Percentiles rank a stretch among this genome's conserved stretches.
Evolutionary conservation across 2,329 filamentous ascomycete genomes (phyloP).

Genomic region (Zymoseptoria ardabiliae): DNA sequence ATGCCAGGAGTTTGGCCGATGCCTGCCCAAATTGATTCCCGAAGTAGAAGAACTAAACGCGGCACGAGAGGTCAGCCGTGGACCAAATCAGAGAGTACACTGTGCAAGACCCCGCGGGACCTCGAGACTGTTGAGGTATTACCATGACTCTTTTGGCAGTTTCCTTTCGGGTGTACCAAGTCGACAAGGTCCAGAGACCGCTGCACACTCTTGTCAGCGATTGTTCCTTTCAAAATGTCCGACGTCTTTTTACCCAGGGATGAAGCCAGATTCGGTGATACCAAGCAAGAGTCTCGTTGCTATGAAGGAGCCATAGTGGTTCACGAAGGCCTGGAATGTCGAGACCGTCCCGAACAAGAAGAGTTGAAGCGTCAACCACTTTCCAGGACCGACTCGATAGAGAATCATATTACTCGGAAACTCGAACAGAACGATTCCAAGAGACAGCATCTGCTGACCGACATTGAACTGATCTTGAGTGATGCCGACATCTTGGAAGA

Average conservation of each 20-base stretch:
- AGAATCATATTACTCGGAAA: conserved; percentile 28
- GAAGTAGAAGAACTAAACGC: conserved; percentile 32
- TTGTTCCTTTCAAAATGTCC: neutral
- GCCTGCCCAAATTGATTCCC: conserved; percentile 39
- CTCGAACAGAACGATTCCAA: conserved; percentile 29
- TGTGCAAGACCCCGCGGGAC: too few species aligned
- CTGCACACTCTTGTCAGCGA: neutral
- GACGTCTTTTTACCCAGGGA: conserved; percentile 30
- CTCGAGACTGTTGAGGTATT: too few species aligned
- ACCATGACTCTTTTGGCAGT: conserved; percentile 41
- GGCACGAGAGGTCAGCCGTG: too few species aligned
- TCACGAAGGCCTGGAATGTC: conserved; percentile 37
- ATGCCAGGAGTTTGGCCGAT: conserved; percentile 37
- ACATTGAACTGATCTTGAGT: conserved; percentile 29
- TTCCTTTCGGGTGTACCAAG: conserved; percentile 43
- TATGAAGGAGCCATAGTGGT: conserved; percentile 32
- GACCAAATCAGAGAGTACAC: too few species aligned
- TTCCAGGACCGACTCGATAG: conserved; percentile 31
- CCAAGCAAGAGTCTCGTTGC: conserved; percentile 35
- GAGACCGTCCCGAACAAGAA: conserved; percentile 33
- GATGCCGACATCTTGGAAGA: conserved; percentile 27
- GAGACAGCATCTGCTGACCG: conserved; percentile 29
- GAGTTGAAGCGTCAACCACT: conserved; percentile 35
- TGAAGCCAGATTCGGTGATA: conserved; percentile 38
- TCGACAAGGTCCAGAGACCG: conserved; percentile 42